Evolutionary conservation across 768 basidiomycete genomes (phyloP), one percentile per base, ranked within the genome.

Genomic region (Boletus reticulatus): DNA sequence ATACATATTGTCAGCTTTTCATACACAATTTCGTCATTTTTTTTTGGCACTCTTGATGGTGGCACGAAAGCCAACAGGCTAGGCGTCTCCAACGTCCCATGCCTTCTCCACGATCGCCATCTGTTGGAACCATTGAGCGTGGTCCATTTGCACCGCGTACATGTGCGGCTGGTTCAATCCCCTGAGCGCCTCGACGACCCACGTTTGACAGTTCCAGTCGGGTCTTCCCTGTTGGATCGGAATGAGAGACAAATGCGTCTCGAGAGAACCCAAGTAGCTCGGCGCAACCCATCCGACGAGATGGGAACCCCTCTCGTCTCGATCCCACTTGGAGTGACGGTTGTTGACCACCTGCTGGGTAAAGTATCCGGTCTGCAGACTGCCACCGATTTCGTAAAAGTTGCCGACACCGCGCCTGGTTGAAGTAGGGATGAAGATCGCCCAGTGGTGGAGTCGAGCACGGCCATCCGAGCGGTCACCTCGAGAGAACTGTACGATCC

Each of bases 381-480:
- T 51, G 10, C 59, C 59, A 0, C 47, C 58, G 32, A 66, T 43
- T 31, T 60, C 64, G 49, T 65, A 65, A 34, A 20, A 65, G 51
- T 65, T 65, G 10, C 64, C 64, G 6, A 66, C 43, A 0, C 61
- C 64, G 9, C 64, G 64, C 13, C 22, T 16, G 8, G 50, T 48
- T 8, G 63, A 62, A 0, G 64, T 62, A 2, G 64, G 61, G 50
- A 65, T 43, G 61, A 59, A 66, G 50, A 66, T 66, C n/a, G 63
- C 60, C 60, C 63, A 64, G 17, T 66, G 63, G 14, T 56, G 36
- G 0, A 53, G 38, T 20, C 50, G 29, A 2, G 7, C 51, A 0
- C 42, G 48, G 6, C 60, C 63, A 1, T 20, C 31, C 1, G 39
- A 1, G 16, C 55, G 55, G 1, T 47, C 8, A 11, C 55, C 64